phyloP scores from a whole-genome alignment of 2,329 filamentous ascomycete genomes.

The Neocatenulostroma microsporum region DNA sequence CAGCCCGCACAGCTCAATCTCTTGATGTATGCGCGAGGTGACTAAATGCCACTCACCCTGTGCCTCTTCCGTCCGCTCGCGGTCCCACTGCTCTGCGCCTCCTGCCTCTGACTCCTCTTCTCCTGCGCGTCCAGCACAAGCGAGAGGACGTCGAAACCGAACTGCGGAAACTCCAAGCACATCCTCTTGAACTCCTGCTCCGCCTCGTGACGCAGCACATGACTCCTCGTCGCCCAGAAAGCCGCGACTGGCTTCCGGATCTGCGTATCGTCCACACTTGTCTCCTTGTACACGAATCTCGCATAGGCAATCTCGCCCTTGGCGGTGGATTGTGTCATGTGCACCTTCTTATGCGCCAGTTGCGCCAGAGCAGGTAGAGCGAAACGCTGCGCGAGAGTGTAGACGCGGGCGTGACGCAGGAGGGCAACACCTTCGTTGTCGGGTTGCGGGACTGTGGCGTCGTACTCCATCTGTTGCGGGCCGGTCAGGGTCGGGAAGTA shows the following conservation, averaged over 20 bases:
- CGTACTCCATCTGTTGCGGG: constrained; percentile 57
- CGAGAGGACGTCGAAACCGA: constrained; percentile 84
- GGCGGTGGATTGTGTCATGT: constrained; percentile 79
- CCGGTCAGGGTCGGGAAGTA: constrained; percentile 67
- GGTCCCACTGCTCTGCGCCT: constrained; percentile 32
- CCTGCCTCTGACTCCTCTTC: constrained; percentile 34
- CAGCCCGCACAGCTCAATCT: neutral
- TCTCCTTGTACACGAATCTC: constrained; percentile 79
- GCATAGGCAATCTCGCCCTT: constrained; percentile 89
- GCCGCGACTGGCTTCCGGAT: constrained; percentile 79
- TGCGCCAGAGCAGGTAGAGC: constrained; percentile 59
- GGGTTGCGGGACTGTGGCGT: constrained; percentile 55
- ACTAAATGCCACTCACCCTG: constrained; percentile 20
- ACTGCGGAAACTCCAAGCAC: constrained; percentile 84
- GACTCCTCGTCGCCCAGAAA: constrained; percentile 77
- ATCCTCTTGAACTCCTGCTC: constrained; percentile 76
- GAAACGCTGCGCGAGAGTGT: constrained; percentile 79
- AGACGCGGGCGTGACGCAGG: constrained; percentile 80
- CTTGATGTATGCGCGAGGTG: neutral
- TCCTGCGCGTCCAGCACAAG: constrained; percentile 47
- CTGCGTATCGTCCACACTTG: constrained; percentile 56
- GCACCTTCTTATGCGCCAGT: constrained; percentile 81
- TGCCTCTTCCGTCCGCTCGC: constrained; percentile 31
- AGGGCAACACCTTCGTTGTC: constrained; percentile 77
- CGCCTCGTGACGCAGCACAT: constrained; percentile 75